Conservation (phyloP, 2,329 filamentous ascomycete species). For the Botrytis elliptica region DNA sequence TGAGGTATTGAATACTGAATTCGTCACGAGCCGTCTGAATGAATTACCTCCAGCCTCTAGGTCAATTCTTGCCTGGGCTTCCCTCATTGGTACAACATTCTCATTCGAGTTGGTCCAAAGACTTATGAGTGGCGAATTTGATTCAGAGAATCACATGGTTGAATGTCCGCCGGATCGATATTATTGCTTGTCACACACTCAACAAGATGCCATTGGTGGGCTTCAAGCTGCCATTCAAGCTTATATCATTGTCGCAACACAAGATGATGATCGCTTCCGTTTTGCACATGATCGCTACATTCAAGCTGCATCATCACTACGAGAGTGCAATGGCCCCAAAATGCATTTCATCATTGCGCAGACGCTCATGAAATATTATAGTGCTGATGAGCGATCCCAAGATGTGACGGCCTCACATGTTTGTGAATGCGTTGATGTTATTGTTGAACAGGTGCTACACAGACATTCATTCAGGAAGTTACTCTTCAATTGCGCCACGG, state of each 20-base stretch:
- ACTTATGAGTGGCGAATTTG: constrained; percentile 73
- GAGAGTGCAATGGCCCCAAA: constrained; percentile 65
- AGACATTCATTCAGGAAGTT: constrained; percentile 67
- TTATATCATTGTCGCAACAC: constrained; percentile 77
- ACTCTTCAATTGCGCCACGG: constrained; percentile 74
- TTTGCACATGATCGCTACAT: constrained; percentile 89
- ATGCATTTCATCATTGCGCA: constrained; percentile 93
- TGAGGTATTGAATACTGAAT: constrained; percentile 76
- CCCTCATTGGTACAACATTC: constrained; percentile 77
- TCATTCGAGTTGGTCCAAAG: constrained; percentile 78
- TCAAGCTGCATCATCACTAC: constrained; percentile 68
- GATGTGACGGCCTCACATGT: constrained; percentile 81
- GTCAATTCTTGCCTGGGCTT: constrained; percentile 81
- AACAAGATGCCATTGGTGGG: constrained; percentile 69
- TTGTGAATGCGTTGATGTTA: constrained; percentile 71
- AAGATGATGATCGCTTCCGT: constrained; percentile 81
- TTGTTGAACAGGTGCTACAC: constrained; percentile 61
- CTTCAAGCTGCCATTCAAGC: constrained; percentile 79
- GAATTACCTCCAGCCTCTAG: constrained; percentile 74
- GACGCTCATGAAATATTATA: constrained; percentile 71
- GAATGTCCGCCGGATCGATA: constrained; percentile 41
- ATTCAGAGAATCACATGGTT: constrained; percentile 45
- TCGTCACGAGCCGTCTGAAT: constrained; percentile 73
- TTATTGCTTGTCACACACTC: constrained; percentile 48
- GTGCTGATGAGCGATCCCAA: constrained; percentile 58